Conservation (phyloP, 2,329 filamentous ascomycete genomes). For the Pseudocercospora eumusae region DNA sequence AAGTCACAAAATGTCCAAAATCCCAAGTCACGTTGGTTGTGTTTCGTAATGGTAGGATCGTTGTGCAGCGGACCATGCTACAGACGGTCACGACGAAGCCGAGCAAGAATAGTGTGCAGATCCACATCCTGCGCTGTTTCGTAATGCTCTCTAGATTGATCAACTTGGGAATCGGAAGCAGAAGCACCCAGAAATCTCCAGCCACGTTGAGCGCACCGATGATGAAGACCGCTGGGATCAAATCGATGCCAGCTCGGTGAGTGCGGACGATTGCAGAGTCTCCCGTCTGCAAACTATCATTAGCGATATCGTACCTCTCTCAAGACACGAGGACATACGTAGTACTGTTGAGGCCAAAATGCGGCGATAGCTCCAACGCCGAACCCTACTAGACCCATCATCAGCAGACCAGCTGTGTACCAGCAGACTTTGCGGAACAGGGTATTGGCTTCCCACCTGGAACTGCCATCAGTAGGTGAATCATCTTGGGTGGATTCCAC, state of each 20-base stretch:
- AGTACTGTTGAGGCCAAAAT: constrained; percentile 19
- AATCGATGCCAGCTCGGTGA: constrained; percentile 8
- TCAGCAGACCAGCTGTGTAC: constrained; percentile 7
- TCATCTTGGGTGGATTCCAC: not conserved
- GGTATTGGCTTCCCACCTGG: constrained; percentile 25
- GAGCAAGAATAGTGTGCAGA: constrained; percentile 19
- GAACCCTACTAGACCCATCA: constrained; percentile 7
- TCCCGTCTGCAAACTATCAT: not conserved
- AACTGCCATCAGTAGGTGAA: not conserved
- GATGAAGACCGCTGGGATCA: constrained; percentile 11
- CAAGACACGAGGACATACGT: not conserved
- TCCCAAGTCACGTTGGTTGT: constrained; percentile 21
- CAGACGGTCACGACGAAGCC: constrained; percentile 23
- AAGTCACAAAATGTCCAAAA: constrained; percentile 18
- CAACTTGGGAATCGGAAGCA: constrained; percentile 22
- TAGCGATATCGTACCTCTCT: not conserved
- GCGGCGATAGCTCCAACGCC: constrained; percentile 10
- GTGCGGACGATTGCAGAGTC: constrained; percentile 16
- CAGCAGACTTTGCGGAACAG: constrained; percentile 22
- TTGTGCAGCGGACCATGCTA: constrained; percentile 20
- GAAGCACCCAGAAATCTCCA: constrained; percentile 19
- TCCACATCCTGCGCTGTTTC: constrained; percentile 12
- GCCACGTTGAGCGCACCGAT: constrained; percentile 19
- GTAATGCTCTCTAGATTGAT: constrained; percentile 17
- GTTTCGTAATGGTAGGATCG: constrained; percentile 18